These are phyloP conservation scores for Trichoderma reesei DNA, from an alignment of 495 filamentous ascomycete species.

Conservation along the genomic window DNA sequence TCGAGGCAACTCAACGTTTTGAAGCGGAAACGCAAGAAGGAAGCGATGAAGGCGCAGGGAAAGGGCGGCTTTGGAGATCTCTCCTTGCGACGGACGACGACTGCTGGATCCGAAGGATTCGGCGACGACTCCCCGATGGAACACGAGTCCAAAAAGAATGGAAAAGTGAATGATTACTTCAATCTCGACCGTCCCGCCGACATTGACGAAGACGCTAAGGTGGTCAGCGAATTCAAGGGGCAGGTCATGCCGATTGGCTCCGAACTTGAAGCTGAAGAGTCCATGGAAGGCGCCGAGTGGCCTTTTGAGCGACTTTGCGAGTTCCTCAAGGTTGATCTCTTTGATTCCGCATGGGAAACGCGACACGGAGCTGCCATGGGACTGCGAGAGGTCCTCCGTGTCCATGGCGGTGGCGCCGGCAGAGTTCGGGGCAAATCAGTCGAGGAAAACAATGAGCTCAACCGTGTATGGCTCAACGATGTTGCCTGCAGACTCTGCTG, in stretches of 20 bases:
- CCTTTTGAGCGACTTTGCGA: conserved; percentile 91
- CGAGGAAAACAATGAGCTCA: conserved; percentile 65
- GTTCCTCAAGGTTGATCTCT: conserved; percentile 82
- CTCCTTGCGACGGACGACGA: conserved; percentile 56
- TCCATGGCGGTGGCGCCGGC: conserved; percentile 88
- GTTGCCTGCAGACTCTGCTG: conserved; percentile 85
- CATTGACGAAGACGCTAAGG: conserved; percentile 77
- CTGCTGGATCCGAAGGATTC: conserved; percentile 36
- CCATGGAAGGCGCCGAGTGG: conserved; percentile 79
- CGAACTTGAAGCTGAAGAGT: conserved; percentile 55
- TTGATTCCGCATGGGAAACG: conserved; percentile 91
- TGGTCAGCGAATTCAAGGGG: conserved; percentile 95
- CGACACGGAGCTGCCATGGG: conserved; percentile 97
- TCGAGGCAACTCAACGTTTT: conserved; percentile 87
- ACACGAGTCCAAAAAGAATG: conserved; percentile 49
- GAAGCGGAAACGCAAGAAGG: conserved; percentile 79
- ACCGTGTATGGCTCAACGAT: conserved; percentile 82
- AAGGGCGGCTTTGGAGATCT: conserved; percentile 78
- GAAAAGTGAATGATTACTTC: conserved; percentile 81
- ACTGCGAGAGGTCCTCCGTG: conserved; percentile 79
- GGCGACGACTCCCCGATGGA: conserved; percentile 53
- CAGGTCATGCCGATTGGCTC: conserved; percentile 51
- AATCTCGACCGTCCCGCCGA: conserved; percentile 62
- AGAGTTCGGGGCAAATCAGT: conserved; percentile 59
- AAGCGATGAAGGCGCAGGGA: conserved; percentile 63